Conservation (phyloP, 305 asterid genomes). For the Nicotiana rustica region DNA sequence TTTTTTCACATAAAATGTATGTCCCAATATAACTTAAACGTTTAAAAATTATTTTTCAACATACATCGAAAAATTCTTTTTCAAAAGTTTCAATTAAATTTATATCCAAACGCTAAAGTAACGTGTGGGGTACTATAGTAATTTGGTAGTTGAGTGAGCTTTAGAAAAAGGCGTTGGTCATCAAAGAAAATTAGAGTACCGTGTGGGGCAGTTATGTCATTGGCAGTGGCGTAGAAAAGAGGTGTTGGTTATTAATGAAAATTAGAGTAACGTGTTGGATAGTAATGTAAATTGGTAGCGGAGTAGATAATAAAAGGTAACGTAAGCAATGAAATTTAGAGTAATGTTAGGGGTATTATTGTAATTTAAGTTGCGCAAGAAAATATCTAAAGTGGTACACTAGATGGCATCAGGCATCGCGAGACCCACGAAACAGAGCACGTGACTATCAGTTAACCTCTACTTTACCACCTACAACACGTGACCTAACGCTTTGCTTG, state of each 20-base stretch:
- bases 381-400: background rate
- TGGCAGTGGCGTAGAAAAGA: background rate
- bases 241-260: background rate
- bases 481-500: conserved; percentile 20
- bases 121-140: background rate
- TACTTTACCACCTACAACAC: conserved; percentile 22
- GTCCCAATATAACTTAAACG: too few relatives aligned
- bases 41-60: too few relatives aligned
- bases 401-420: conserved; percentile 11
- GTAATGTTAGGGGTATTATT: background rate
- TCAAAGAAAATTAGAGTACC: background rate
- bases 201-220: background rate
- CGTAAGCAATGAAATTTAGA: background rate
- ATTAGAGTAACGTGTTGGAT: background rate
- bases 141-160: background rate
- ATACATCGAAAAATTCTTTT: too few relatives aligned
- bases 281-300: background rate
- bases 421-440: conserved; percentile 27
- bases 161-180: background rate
- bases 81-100: too few relatives aligned
- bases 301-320: background rate
- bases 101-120: background rate
- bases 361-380: background rate
- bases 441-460: conserved; percentile 31
- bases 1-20: too few relatives aligned